Evolutionary conservation across 2,329 filamentous ascomycete species (phyloP), one percentile per base, ranked within the genome.

Genomic region (Paraphoma sp.): DNA sequence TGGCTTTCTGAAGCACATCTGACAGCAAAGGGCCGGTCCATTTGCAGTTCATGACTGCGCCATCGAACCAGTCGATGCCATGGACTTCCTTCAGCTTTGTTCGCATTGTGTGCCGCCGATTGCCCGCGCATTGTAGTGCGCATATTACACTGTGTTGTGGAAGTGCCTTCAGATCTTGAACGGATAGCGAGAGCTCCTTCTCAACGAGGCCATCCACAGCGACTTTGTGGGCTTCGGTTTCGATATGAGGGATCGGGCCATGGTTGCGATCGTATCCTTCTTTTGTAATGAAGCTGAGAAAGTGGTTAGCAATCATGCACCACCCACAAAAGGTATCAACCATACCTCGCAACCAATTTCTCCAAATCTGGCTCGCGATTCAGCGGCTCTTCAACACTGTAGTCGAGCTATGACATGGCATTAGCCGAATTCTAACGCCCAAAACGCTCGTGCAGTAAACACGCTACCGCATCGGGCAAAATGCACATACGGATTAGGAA

Each of bases 41-140:
- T 52, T 74, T 78, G 63, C 84, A 86, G 63, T 87, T 87, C 83
- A 87, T 86, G 17, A 87, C 80, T 0, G 85, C 85, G 40, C 80
- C 84, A 62, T 87, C 84, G 38, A 80, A 79, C 85, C 86, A 87
- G 64, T 87, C 84, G 42, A 87, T 81, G 0, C 85, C 86, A 33
- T 80, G 74, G 5, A 87, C 85, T 69, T 87, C 85, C 64, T 85
- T 85, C 28, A 86, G 72, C 59, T 81, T 76, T 1, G 83, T 87
- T 28, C 84, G 82, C 84, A 87, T 87, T 1, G 83, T 85, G 65
- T 87, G 84, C 10, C 85, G 80, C 7, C 86, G 76, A 62, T 87
- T 87, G 17, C 85, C 85, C 3, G 85, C 85, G 61, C 86, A 87
- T 74, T 86, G 84, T 1, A 87, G 75, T 1, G 83, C 82, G 58